A percentile compares a stretch with the other conserved stretches of the same genome.
phyloP scores from a whole-genome alignment of 371 early-diverging fungal genomes.

The Mucor indicus region DNA sequence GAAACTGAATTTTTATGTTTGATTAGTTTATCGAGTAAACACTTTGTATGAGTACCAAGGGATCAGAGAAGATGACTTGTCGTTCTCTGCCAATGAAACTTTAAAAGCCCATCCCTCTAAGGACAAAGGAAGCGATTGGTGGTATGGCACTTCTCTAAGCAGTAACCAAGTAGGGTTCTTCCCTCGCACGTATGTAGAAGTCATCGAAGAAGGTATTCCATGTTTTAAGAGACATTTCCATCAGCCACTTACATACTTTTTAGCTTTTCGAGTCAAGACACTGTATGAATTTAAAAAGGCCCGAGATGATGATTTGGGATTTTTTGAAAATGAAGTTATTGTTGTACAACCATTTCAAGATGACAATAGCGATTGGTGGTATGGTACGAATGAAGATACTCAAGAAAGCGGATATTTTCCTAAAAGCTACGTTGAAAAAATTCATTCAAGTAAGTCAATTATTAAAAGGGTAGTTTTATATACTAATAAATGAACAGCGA shows the following conservation, averaged over 20 bases:
- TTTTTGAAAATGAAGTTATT: constrained; percentile 43
- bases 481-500: too few relatives aligned
- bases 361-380: constrained; percentile 47
- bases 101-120: constrained; percentile 56
- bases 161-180: constrained; percentile 39
- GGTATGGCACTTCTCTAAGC: constrained; percentile 38
- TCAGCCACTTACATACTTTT: neutral
- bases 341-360: constrained; percentile 51
- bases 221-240: neutral
- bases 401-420: constrained; percentile 40
- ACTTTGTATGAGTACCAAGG: constrained; percentile 48
- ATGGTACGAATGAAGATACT: constrained; percentile 40
- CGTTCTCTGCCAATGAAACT: constrained; percentile 40
- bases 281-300: constrained; percentile 39
- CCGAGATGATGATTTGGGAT: constrained; percentile 43
- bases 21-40: constrained; percentile 41
- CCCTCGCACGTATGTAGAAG: constrained; percentile 46
- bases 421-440: constrained; percentile 36
- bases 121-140: constrained; percentile 46
- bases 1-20: neutral
- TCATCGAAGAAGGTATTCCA: constrained; percentile 40
- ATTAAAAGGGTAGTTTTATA: neutral
- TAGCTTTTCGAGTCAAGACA: constrained; percentile 46
- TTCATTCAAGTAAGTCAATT: constrained; percentile 24
- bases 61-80: constrained; percentile 45